phyloP scores from a whole-genome alignment of 345 rosid genomes.

The Citrus unshiu region DNA sequence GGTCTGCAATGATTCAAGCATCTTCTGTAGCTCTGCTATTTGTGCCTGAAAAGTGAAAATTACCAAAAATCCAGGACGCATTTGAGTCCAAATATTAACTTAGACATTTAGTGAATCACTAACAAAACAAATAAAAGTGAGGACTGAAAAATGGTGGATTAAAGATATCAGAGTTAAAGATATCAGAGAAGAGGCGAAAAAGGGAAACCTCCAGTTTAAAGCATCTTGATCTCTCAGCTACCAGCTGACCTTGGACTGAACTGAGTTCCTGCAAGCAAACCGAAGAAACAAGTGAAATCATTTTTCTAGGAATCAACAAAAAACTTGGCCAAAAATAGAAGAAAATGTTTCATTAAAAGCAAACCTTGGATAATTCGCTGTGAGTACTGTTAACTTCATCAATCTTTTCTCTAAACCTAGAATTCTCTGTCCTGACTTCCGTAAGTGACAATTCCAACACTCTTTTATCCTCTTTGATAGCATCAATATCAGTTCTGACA shows the following conservation, averaged over 20 bases:
- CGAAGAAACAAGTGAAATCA: background rate
- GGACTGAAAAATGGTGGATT: background rate
- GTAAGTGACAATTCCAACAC: slow-evolving; percentile 49
- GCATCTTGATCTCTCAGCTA: slow-evolving; percentile 96
- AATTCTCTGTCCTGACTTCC: slow-evolving; percentile 62
- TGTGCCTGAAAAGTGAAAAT: slow-evolving; percentile 61
- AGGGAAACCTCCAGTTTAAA: slow-evolving; percentile 81
- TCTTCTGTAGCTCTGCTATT: slow-evolving; percentile 79
- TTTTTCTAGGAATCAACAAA: background rate
- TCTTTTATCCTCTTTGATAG: slow-evolving; percentile 67
- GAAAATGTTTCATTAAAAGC: slow-evolving; percentile 1
- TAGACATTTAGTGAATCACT: background rate
- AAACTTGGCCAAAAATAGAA: background rate
- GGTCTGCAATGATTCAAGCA: slow-evolving; percentile 65
- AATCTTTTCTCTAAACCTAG: slow-evolving; percentile 58
- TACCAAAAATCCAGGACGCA: background rate
- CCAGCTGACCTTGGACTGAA: slow-evolving; percentile 87
- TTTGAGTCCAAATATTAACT: background rate
- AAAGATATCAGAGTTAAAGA: background rate
- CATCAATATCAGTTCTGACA: slow-evolving; percentile 38
- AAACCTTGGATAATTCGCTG: slow-evolving; percentile 77
- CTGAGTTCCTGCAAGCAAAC: slow-evolving; percentile 67
- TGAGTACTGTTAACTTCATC: slow-evolving; percentile 65
- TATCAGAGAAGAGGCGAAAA: slow-evolving; percentile 3
- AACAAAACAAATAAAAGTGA: background rate